Base-by-base conservation (phyloP, 2,329 filamentous ascomycete species). In the Trichoderma atroviride region DNA sequence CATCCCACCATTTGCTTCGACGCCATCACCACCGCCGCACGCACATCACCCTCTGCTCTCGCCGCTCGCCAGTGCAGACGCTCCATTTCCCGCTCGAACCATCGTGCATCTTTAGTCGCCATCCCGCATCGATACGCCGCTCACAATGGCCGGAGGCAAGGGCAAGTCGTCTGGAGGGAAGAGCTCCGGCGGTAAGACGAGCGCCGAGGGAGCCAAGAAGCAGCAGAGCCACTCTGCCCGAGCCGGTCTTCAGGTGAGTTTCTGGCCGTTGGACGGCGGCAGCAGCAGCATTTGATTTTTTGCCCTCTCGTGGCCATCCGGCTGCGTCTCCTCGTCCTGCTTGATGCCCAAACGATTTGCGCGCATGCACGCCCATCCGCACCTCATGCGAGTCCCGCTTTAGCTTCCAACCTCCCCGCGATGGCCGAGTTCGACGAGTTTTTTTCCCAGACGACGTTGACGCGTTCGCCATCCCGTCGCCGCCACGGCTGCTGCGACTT, bases 201-300 rank as follows among this genome's bases (percentile, higher is more conserved):
- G 84, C 71, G 83, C 78, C 77, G 90, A 90, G 74, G 87, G 87
- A 68, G 84, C 89, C 80, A 92, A 92, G 85, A 97, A 97, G 86
- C 91, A 92, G 79, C 92, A 96, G 84, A 97, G 96, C 84, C 94
- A 97, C 86, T 97, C 94, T 77, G 93, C 93, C 79, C 94, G 96
- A 82, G 94, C 94, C 80, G 94, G 94, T 80, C 88, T 97, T 75
- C 94, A 97, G 91, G 94, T 97, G 86, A 87, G 92, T 75, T 61
- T 65, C 35, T n/a, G 53, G 27, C n/a, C 52, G 55, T 31, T 37
- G 31, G 31, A 29, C 29, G n/a, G 40, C 40, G 19, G 40, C 37
- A 29, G 52, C 59, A n/a, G 29, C 60, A 31, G 59, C 29, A 53
- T 52, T 37, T 64, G 52, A 53, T 53, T 57, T 64, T 56, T 56